Conservation (phyloP, 2,329 filamentous ascomycete species). For the Calonectria pseudoreteaudii region DNA sequence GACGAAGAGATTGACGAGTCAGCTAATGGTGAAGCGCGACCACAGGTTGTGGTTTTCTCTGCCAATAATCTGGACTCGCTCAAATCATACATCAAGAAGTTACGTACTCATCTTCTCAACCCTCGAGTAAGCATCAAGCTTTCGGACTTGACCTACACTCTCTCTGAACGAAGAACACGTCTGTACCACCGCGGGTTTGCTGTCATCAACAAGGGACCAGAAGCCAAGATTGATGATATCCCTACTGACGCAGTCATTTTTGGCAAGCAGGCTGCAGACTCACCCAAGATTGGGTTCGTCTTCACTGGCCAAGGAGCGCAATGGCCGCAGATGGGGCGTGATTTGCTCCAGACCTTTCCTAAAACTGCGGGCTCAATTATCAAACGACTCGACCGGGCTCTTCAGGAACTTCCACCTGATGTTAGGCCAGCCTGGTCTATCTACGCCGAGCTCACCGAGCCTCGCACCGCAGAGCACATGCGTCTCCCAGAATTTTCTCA, state of each 20-base stretch:
- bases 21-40: background rate
- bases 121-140: slow-evolving; percentile 37
- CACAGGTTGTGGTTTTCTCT: slow-evolving; percentile 27
- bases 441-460: slow-evolving; percentile 31
- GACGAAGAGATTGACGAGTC: background rate
- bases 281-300: slow-evolving; percentile 38
- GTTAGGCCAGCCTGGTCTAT: slow-evolving; percentile 26
- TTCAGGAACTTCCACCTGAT: background rate
- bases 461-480: slow-evolving; percentile 16
- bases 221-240: slow-evolving; percentile 9
- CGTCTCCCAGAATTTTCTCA: slow-evolving; percentile 46
- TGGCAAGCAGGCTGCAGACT: slow-evolving; percentile 8
- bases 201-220: slow-evolving; percentile 18
- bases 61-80: slow-evolving; percentile 30
- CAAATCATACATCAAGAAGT: slow-evolving; percentile 12
- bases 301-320: slow-evolving; percentile 54
- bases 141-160: slow-evolving; percentile 44
- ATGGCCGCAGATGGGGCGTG: slow-evolving; percentile 49
- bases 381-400: background rate
- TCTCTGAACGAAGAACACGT: slow-evolving; percentile 35
- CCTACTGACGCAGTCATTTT: slow-evolving; percentile 12
- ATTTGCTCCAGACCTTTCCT: slow-evolving; percentile 37
- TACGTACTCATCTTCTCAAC: slow-evolving; percentile 40
- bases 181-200: slow-evolving; percentile 35
- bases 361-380: slow-evolving; percentile 7